These are phyloP conservation scores for Tulasnella sp. DNA, from an alignment of 768 basidiomycete genomes.

Conservation along the genomic window DNA sequence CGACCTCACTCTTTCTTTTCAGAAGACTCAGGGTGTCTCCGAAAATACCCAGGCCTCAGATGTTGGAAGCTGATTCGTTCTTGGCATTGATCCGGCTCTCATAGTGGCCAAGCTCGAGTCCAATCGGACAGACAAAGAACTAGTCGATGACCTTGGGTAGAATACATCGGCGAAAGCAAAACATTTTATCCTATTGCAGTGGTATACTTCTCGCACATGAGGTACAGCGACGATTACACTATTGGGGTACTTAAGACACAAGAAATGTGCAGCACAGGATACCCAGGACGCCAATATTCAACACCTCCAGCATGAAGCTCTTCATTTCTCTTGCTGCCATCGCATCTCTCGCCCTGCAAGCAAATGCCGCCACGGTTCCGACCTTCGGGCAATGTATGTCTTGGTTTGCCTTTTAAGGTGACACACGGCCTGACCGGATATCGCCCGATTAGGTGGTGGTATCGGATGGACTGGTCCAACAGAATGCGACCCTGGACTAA, in stretches of 20 bases:
- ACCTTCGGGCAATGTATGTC: neutral
- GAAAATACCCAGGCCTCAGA: neutral
- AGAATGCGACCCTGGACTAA: neutral
- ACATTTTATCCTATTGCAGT: neutral
- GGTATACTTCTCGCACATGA: neutral
- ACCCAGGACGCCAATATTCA: neutral
- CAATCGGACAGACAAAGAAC: neutral
- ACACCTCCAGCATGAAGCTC: neutral
- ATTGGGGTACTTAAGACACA: neutral
- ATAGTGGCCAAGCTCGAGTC: neutral
- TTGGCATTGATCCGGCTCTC: neutral
- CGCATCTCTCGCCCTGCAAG: neutral
- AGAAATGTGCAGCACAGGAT: neutral
- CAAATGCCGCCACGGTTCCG: neutral
- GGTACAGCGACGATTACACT: neutral
- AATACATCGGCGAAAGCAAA: neutral
- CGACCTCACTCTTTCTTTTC: neutral
- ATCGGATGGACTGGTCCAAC: neutral
- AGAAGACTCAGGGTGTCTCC: neutral
- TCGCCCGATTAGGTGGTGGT: neutral
- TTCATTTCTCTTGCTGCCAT: neutral
- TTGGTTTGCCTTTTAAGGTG: neutral
- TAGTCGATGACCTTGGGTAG: neutral
- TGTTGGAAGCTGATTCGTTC: neutral
- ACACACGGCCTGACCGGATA: neutral